Evolutionary conservation across 140 eudicot species (phyloP).

Genomic region (Anethum foeniculum): DNA sequence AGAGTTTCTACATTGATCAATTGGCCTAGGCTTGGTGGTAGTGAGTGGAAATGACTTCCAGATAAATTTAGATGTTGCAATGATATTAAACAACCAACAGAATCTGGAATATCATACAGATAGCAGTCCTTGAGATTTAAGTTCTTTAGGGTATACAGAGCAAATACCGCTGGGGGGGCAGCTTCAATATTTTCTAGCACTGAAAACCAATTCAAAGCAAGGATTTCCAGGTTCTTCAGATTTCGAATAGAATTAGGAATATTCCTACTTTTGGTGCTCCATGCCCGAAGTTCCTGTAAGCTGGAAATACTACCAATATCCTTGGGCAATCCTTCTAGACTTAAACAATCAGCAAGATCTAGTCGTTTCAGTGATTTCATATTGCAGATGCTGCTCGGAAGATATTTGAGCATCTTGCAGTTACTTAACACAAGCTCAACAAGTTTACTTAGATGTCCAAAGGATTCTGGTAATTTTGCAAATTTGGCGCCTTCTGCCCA

Average conservation of each 20-base stretch:
- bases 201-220: background rate
- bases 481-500: background rate
- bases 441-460: slow-evolving; percentile 5
- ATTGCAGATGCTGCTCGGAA: background rate
- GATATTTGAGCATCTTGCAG: background rate
- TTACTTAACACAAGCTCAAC: background rate
- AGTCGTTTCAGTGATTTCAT: background rate
- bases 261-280: background rate
- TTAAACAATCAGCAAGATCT: background rate
- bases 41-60: background rate
- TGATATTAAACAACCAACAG: background rate
- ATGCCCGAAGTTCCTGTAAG: background rate
- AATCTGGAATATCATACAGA: background rate
- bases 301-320: background rate
- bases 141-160: background rate
- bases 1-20: background rate
- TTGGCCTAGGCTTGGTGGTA: background rate
- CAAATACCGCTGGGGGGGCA: background rate
- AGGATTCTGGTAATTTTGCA: background rate
- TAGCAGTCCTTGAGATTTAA: background rate
- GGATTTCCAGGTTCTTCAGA: background rate
- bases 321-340: background rate
- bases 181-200: background rate
- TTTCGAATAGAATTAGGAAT: background rate
- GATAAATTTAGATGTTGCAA: background rate